phyloP scores from a whole-genome alignment of 805 yeast genomes.

The Hanseniaspora thailandica region DNA sequence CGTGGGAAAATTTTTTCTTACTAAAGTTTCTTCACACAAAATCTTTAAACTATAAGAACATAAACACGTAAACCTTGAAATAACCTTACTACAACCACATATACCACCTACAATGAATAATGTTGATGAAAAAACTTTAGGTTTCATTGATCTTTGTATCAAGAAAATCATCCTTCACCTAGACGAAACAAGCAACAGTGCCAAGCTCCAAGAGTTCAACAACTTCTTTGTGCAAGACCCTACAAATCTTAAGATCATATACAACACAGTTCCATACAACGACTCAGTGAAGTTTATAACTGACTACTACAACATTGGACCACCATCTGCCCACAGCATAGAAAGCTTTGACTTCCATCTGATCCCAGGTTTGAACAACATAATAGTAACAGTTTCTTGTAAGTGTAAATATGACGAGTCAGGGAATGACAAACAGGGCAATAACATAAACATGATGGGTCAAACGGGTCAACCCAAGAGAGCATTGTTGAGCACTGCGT shows the following conservation, averaged over 20 bases:
- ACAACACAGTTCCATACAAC: conserved; percentile 27
- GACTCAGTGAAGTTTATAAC: conserved; percentile 22
- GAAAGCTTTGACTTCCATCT: conserved; percentile 57
- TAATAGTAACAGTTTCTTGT: conserved; percentile 39
- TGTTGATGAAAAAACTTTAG: conserved; percentile 21
- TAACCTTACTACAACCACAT: neutral
- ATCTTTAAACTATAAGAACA: neutral
- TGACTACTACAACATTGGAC: conserved; percentile 27
- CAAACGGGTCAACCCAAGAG: conserved; percentile 27
- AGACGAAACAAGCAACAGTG: conserved; percentile 26
- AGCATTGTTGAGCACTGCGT: conserved; percentile 57
- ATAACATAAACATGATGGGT: conserved; percentile 36
- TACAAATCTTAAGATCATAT: conserved; percentile 22
- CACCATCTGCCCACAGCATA: conserved; percentile 46
- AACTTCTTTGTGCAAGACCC: conserved; percentile 21
- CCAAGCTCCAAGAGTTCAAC: conserved; percentile 24
- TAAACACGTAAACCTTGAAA: neutral
- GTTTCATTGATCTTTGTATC: conserved; percentile 25
- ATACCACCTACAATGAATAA: conserved; percentile 4
- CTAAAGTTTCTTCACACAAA: neutral
- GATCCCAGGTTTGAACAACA: conserved; percentile 51
- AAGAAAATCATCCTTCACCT: conserved; percentile 28
- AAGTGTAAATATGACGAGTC: conserved; percentile 69
- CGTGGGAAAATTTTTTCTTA: neutral
- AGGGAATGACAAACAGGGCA: conserved; percentile 54